A percentile compares a stretch with the other conserved stretches of the same genome.
Evolutionary conservation across 352 stramenopile species (phyloP).

Genomic region (Phytophthora meadii): DNA sequence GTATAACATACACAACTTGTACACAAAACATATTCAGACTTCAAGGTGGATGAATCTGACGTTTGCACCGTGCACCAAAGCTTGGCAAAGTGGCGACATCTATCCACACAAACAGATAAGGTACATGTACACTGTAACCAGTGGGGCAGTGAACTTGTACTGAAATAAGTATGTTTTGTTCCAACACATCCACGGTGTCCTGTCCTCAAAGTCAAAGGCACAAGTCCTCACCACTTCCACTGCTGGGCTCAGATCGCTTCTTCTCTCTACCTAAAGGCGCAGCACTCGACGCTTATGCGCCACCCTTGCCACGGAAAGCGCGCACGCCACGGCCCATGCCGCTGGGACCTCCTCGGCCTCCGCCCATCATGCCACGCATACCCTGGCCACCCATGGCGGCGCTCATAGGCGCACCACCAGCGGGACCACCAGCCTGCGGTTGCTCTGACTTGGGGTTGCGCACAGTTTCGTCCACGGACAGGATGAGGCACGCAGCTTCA

Average conservation of each 20-base stretch:
- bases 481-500: slow-evolving; percentile 98
- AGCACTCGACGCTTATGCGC: slow-evolving; percentile 62
- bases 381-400: slow-evolving; percentile 92
- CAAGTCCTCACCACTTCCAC: slow-evolving; percentile 25
- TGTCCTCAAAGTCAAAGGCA: slow-evolving; percentile 26
- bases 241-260: slow-evolving; percentile 17
- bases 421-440: slow-evolving; percentile 67
- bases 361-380: slow-evolving; percentile 92
- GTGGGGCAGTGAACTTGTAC: slow-evolving; percentile 31
- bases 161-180: slow-evolving; percentile 49
- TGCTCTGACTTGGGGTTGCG: slow-evolving; percentile 98
- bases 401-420: slow-evolving; percentile 79
- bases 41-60: neutral
- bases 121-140: too few species aligned
- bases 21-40: slow-evolving; percentile 13
- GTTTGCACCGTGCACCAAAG: too few species aligned
- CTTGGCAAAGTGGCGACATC: neutral
- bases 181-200: slow-evolving; percentile 19
- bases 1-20: slow-evolving; percentile 10
- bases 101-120: neutral
- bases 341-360: slow-evolving; percentile 64
- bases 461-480: slow-evolving; percentile 99
- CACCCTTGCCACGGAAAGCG: slow-evolving; percentile 79
- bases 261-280: slow-evolving; percentile 51
- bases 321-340: slow-evolving; percentile 82